These are phyloP conservation scores for Ceratocystiopsis sp. DNA, from an alignment of 2,329 filamentous ascomycete genomes.

Conservation along the genomic window DNA sequence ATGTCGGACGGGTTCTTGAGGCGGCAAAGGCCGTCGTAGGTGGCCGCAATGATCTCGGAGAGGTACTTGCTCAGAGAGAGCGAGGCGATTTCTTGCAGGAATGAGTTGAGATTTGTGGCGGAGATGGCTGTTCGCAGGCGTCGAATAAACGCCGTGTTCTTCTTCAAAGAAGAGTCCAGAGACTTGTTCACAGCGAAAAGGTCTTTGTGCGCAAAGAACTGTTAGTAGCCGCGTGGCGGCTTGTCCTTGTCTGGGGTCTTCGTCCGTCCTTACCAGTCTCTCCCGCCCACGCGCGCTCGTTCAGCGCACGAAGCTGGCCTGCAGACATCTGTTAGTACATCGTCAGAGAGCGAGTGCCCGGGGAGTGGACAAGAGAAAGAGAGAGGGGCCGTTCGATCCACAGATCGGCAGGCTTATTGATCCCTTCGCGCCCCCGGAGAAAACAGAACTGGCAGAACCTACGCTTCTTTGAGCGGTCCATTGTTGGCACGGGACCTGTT, in stretches of 20 bases:
- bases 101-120: constrained; percentile 60
- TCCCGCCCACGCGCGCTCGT: constrained; percentile 74
- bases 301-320: constrained; percentile 86
- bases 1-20: constrained; percentile 87
- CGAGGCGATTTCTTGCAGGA: constrained; percentile 77
- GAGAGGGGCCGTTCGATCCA: background rate
- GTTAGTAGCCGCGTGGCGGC: background rate
- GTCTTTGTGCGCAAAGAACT: constrained; percentile 29
- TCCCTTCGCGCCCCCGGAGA: too few species aligned
- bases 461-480: constrained; percentile 53
- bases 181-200: constrained; percentile 60
- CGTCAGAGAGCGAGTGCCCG: too few species aligned
- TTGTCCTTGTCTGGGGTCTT: background rate
- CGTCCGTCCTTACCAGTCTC: constrained; percentile 48
- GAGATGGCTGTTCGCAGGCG: constrained; percentile 81
- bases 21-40: constrained; percentile 83
- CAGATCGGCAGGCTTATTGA: too few species aligned
- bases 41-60: constrained; percentile 90
- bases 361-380: background rate
- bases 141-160: constrained; percentile 97
- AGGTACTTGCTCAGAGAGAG: constrained; percentile 92
- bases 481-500: constrained; percentile 22
- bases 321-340: constrained; percentile 11
- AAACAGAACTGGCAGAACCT: constrained; percentile 12
- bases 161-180: constrained; percentile 89